A percentile compares a stretch with the other conserved stretches of the same genome.
Conservation (phyloP, 2,329 filamentous ascomycete species). For the Leptographium wingfieldii region DNA sequence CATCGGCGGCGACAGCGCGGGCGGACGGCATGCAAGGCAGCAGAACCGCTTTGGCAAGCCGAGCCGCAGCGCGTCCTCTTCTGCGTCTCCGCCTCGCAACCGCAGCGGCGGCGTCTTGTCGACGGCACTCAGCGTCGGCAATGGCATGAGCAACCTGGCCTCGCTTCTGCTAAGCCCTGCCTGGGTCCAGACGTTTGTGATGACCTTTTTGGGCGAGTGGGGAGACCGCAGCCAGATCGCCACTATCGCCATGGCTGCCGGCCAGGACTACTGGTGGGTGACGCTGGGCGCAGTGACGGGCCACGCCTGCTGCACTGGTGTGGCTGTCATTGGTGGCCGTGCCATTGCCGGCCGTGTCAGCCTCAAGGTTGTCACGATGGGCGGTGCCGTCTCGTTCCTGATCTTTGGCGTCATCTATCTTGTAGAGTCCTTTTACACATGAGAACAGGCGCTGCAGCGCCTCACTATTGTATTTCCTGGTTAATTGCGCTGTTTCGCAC, state of each 20-base stretch:
- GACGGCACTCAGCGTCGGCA: constrained; percentile 38
- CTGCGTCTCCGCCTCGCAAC: constrained; percentile 54
- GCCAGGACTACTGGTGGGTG: constrained; percentile 98
- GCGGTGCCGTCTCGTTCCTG: constrained; percentile 81
- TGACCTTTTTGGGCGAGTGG: constrained; percentile 99
- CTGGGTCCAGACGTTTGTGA: constrained; percentile 97
- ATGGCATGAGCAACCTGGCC: constrained; percentile 73
- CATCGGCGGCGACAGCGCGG: constrained; percentile 31
- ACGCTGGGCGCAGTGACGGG: constrained; percentile 77
- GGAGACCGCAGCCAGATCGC: constrained; percentile 96
- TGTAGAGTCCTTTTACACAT: constrained; percentile 56
- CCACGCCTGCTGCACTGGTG: constrained; percentile 79
- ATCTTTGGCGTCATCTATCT: constrained; percentile 88
- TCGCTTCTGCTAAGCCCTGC: constrained; percentile 83
- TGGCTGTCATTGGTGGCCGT: constrained; percentile 81
- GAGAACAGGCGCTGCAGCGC: background rate
- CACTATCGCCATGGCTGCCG: constrained; percentile 96
- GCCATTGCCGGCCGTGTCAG: constrained; percentile 91
- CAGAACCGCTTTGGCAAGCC: constrained; percentile 69
- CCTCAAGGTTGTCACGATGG: constrained; percentile 88
- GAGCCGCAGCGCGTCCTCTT: constrained; percentile 68
- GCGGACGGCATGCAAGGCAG: constrained; percentile 52
- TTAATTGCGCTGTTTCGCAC: background rate
- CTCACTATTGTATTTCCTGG: background rate
- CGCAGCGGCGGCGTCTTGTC: constrained; percentile 34